Base-by-base conservation (phyloP, 176 grass and related monocot genomes). In the Triticum timopheevii region DNA sequence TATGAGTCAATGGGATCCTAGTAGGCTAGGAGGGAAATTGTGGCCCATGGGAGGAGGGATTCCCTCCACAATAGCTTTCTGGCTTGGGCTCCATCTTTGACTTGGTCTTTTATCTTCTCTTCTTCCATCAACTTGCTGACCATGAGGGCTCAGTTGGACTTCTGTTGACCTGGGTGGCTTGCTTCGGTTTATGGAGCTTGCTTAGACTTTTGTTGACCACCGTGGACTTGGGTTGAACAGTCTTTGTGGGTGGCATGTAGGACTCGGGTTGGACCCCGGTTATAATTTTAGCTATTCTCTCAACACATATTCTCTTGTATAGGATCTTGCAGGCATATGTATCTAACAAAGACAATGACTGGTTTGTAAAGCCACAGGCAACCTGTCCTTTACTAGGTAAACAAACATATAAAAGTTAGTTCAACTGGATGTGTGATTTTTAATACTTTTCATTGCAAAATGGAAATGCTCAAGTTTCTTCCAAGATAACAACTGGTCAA, bases 351-450 rank as follows among this genome's bases (percentile, higher is more conserved):
- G 33, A 84, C 6, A 58, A 47, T 10, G 28, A 50, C 54, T 35
- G 22, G 16, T 44, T 71, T 61, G 19, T 15, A 35, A 28, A 78
- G 54, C 22, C 2, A 68, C n/a, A n/a, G 61, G 61, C 27, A 52
- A 19, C 58, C 3, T n/a, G 19, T 17, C n/a, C 11, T 4, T 49
- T 65, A 39, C 40, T 17, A 77, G 30, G 17, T 86, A 90, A 78
- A 52, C 4, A 90, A 47, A 70, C 42, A 78, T 69, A 45, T 69
- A 45, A 80, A 54, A 85, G 50, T 45, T 5, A 83, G 42, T 61
- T 17, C 63, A 69, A 62, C 12, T 49, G 6, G 24, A 77, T 8
- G 36, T 40, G 19, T 24, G 28, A 38, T 86, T 76, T 77, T 64
- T 4, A 31, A 34, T 45, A 7, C 16, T 76, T 76, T 77, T 68